Evolutionary conservation across 345 rosid genomes (phyloP).

Genomic region (Capsella bursapastoris): DNA sequence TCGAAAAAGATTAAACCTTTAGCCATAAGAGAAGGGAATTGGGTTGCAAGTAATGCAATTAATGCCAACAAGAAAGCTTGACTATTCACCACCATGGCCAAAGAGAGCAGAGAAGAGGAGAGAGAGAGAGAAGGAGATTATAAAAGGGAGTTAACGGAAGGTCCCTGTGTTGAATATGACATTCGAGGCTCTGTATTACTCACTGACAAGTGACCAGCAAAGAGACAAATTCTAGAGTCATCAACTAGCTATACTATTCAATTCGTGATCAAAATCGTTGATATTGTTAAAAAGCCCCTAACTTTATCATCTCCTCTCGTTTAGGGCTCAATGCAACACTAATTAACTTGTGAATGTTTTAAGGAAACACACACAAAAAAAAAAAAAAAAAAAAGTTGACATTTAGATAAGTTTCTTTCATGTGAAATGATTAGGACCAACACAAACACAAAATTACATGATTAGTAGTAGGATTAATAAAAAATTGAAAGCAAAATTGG

Average conservation of each 20-base stretch:
- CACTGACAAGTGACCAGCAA: slow-evolving; percentile 37
- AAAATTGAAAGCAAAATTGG: neutral
- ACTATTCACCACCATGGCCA: slow-evolving; percentile 55
- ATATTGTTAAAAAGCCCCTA: slow-evolving; percentile 11
- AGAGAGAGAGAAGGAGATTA: slow-evolving; percentile 33
- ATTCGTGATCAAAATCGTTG: slow-evolving; percentile 33
- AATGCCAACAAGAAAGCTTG: slow-evolving; percentile 52
- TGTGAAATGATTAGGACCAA: slow-evolving; percentile 13
- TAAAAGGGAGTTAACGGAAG: slow-evolving; percentile 34
- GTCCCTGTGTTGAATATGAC: slow-evolving; percentile 35
- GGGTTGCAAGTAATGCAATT: slow-evolving; percentile 54
- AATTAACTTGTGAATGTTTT: neutral
- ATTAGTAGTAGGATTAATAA: neutral
- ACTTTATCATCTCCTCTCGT: slow-evolving; percentile 7
- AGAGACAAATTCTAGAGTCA: slow-evolving; percentile 25
- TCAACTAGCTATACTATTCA: slow-evolving; percentile 22
- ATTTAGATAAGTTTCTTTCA: slow-evolving; percentile 14
- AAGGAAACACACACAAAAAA: neutral
- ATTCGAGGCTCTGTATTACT: slow-evolving; percentile 40
- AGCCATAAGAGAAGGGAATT: slow-evolving; percentile 57
- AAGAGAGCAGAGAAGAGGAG: slow-evolving; percentile 17
- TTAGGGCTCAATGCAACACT: neutral
- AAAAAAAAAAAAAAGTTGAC: neutral
- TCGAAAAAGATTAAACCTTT: slow-evolving; percentile 50
- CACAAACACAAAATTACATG: slow-evolving; percentile 3